phyloP scores from a whole-genome alignment of 345 rosid genomes.

The Erodium maritimum region DNA sequence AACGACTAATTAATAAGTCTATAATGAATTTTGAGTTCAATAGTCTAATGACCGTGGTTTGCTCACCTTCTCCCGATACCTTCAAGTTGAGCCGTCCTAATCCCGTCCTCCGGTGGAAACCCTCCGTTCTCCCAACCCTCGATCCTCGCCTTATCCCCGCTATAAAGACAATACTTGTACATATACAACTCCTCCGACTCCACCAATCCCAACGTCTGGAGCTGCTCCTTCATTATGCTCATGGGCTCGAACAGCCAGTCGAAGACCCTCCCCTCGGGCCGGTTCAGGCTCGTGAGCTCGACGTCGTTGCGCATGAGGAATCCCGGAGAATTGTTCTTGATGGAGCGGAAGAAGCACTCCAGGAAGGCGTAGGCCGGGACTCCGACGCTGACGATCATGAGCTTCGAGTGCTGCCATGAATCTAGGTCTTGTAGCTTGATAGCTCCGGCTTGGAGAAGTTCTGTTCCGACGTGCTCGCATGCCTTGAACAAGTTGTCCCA shows the following conservation, averaged over 20 bases:
- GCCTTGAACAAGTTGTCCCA: no score
- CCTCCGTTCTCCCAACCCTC: conserved; percentile 10
- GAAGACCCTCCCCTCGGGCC: conserved; percentile 17
- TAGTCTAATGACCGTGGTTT: no score
- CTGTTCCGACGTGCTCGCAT: no score
- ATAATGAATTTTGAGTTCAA: no score
- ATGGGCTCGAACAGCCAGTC: conserved; percentile 19
- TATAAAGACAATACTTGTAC: conserved; percentile 2
- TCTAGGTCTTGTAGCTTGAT: no score
- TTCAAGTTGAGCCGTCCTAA: conserved; percentile 18
- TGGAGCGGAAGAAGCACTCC: no score
- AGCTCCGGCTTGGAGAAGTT: no score
- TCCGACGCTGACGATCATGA: no score
- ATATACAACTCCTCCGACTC: conserved; percentile 13
- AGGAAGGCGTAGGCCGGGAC: no score
- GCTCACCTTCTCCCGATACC: conserved; percentile 17
- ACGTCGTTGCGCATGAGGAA: conserved; percentile 11
- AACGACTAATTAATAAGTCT: no score
- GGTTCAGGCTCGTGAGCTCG: conserved; percentile 13
- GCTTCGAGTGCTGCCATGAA: no score
- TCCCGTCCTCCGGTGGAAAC: conserved; percentile 10
- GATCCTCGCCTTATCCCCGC: conserved; percentile 9
- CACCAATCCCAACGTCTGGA: conserved; percentile 8
- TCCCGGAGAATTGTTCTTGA: neutral
- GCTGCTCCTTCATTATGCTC: conserved; percentile 18